These are phyloP conservation scores for Aspergillus sp. DNA, from an alignment of 2,329 filamentous ascomycete genomes.

Conservation along the genomic window DNA sequence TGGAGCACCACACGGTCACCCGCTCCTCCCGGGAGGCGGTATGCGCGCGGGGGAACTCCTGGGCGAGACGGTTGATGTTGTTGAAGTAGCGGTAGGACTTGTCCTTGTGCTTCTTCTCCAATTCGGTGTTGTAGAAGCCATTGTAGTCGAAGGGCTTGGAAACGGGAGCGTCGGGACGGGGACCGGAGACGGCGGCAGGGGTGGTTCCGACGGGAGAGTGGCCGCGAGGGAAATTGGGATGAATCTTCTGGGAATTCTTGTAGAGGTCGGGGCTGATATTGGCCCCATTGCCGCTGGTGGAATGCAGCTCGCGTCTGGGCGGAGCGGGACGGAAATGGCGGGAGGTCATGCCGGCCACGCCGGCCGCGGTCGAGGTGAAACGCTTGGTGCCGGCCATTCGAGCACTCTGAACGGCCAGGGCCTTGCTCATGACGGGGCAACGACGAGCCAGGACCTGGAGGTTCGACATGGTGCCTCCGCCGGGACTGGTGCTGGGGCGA, in stretches of 20 bases:
- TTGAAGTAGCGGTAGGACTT: conserved; percentile 99
- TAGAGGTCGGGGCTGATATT: conserved; percentile 63
- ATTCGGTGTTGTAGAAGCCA: conserved; percentile 78
- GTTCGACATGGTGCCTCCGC: conserved; percentile 94
- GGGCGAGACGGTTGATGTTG: conserved; percentile 97
- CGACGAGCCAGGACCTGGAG: conserved; percentile 90
- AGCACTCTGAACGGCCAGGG: conserved; percentile 75
- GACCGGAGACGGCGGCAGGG: conserved; percentile 34
- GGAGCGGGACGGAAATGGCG: conserved; percentile 51
- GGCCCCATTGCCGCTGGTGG: conserved; percentile 73
- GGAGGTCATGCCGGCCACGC: conserved; percentile 24
- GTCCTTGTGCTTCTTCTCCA: conserved; percentile 99
- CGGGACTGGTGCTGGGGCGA: conserved; percentile 64
- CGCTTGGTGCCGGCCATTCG: conserved; percentile 39
- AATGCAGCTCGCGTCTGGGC: conserved; percentile 78
- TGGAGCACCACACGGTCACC: conserved; percentile 98
- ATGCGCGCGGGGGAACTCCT: conserved; percentile 93
- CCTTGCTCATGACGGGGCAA: conserved; percentile 99
- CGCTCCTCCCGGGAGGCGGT: conserved; percentile 78
- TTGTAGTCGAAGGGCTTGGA: conserved; percentile 80
- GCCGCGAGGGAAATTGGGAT: conserved; percentile 22
- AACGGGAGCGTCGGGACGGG: conserved; percentile 49
- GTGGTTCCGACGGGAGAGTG: conserved; percentile 24
- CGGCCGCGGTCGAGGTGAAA: conserved; percentile 37
- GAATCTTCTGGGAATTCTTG: conserved; percentile 48